Base-by-base conservation (phyloP, 2,329 filamentous ascomycete species). In the Clonostachys sp. region DNA sequence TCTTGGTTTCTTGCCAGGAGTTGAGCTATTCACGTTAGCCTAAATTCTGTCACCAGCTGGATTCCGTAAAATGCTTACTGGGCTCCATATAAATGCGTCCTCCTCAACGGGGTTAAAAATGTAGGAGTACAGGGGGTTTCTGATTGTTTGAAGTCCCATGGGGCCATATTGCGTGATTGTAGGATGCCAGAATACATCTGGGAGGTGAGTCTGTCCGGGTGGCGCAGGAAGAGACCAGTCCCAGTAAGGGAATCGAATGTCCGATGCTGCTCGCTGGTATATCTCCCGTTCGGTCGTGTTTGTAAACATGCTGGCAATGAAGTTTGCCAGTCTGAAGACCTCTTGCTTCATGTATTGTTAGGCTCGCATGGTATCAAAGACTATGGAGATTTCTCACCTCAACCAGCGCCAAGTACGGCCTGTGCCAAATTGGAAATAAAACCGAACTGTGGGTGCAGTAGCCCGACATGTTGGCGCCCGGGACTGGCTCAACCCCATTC, bases 401-500 rank as follows among this genome's bases (percentile, higher is more conserved):
- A 48, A 79, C 80, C 45, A 82, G 62, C 33, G 74, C 77, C 49
- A 94, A 71, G 63, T 92, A 95, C 1, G 89, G 87, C 44, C 90
- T 80, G 72, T 95, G 90, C 90, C 90, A 95, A 38, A 84, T 78
- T 38, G 86, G 81, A 61, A 95, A 94, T 14, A 94, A 70, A 39
- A 85, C 81, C 2, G 86, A 87, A 20, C 75, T 79, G 65, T 95
- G 90, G 13, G 81, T 80, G 62, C 90, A 95, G 62, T 91, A 95
- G 44, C 89, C 89, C 14, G 77, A 72, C 38, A 73, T 67, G 48
- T 74, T 70, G 49, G 77, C 79, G 2, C 78, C 80, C 3, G 71
- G 58, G 2, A 66, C 69, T 47, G 74, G 69, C 44, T 66, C 57
- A 18, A 82, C 79, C 34, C 68, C 73, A 33, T 73, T 77, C 76